These are phyloP conservation scores for Fusarium sp. DNA, from an alignment of 2,329 filamentous ascomycete genomes.

Conservation along the genomic window DNA sequence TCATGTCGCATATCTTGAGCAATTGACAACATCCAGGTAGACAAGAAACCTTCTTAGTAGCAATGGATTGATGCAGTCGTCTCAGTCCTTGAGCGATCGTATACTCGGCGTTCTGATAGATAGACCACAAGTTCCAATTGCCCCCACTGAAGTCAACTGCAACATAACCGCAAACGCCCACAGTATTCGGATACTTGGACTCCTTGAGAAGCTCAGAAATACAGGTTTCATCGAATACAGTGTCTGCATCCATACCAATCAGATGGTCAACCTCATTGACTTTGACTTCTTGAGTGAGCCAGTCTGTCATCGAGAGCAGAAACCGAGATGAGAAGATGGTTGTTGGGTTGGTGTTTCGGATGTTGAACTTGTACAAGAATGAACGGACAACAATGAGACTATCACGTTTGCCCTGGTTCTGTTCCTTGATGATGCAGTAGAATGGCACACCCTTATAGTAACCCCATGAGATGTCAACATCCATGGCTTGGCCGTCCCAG, in stretches of 20 bases:
- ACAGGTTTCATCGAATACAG: conserved; percentile 52
- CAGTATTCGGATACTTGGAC: conserved; percentile 50
- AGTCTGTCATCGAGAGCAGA: conserved; percentile 49
- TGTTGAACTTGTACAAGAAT: conserved; percentile 56
- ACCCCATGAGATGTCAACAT: conserved; percentile 52
- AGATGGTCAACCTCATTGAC: conserved; percentile 51
- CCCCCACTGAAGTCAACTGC: conserved; percentile 41
- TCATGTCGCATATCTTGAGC: conserved; percentile 40
- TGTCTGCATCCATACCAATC: conserved; percentile 56
- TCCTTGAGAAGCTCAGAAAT: conserved; percentile 52
- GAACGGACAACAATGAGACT: conserved; percentile 55
- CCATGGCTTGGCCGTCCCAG: conserved; percentile 54
- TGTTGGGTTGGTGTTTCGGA: conserved; percentile 49
- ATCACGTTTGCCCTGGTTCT: conserved; percentile 58
- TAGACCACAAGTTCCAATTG: conserved; percentile 43
- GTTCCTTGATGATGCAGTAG: conserved; percentile 56
- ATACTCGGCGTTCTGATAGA: conserved; percentile 45
- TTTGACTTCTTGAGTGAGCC: conserved; percentile 45
- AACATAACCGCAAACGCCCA: conserved; percentile 58
- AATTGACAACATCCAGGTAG: conserved; percentile 42
- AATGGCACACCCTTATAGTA: conserved; percentile 55
- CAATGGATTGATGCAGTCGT: conserved; percentile 42
- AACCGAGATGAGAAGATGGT: conserved; percentile 53
- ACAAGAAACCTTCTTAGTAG: conserved; percentile 43
- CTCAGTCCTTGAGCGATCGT: conserved; percentile 44